Conservation (phyloP, 495 filamentous ascomycete species). For the Aspergillus biplanus region DNA sequence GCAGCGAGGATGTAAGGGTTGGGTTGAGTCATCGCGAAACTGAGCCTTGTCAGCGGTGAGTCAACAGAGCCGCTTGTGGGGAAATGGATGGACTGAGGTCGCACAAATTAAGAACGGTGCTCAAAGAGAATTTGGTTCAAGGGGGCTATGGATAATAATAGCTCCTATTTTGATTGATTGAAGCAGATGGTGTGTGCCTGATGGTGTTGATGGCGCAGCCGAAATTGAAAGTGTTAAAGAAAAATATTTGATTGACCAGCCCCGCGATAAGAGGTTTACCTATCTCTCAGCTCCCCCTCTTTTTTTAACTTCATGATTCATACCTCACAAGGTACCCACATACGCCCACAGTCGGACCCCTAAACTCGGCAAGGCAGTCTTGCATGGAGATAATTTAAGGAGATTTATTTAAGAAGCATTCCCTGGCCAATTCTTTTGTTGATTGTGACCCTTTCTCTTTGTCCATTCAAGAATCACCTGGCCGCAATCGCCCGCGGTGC, state of each 20-base stretch:
- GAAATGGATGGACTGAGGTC: background rate
- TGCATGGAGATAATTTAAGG: constrained; percentile 1
- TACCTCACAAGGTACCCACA: constrained; percentile 6
- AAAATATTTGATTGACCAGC: constrained; percentile 8
- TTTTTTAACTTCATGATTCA: constrained; percentile 12
- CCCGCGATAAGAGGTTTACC: constrained; percentile 29
- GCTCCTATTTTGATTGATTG: background rate
- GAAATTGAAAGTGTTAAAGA: constrained; percentile 11
- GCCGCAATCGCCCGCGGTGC: background rate
- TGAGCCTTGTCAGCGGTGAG: constrained; percentile 13
- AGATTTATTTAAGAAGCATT: background rate
- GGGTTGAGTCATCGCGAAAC: constrained; percentile 51
- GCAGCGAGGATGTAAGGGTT: constrained; percentile 81
- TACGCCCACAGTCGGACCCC: constrained; percentile 4
- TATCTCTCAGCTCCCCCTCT: constrained; percentile 9
- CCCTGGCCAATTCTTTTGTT: background rate
- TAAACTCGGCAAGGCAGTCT: background rate
- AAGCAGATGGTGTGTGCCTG: background rate
- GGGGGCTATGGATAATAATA: background rate
- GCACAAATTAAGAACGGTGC: background rate
- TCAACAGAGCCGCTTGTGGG: constrained; percentile 16
- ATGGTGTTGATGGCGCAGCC: constrained; percentile 13
- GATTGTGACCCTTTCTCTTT: background rate
- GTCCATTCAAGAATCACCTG: background rate
- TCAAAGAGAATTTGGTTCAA: background rate